phyloP scores from a whole-genome alignment of 768 basidiomycete species.

The Thelephora ganbajun region DNA sequence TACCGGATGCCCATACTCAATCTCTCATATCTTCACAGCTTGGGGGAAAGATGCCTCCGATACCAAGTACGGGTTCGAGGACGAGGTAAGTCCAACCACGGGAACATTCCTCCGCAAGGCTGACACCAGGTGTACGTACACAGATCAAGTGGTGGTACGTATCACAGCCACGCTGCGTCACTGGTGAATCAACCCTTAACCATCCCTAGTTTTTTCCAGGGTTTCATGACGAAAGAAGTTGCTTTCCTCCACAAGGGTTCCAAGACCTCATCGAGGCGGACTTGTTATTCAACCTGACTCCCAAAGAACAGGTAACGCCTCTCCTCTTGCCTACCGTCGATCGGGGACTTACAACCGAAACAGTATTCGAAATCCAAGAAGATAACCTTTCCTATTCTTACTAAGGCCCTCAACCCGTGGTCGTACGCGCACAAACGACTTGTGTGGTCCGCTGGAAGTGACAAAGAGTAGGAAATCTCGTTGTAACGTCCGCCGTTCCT shows the following conservation, averaged over 20 bases:
- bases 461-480: slow-evolving; percentile 12
- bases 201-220: slow-evolving; percentile 46
- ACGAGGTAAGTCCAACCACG: slow-evolving; percentile 29
- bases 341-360: neutral
- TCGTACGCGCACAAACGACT: slow-evolving; percentile 15
- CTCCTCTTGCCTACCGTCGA: neutral
- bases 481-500: neutral
- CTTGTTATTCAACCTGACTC: slow-evolving; percentile 70
- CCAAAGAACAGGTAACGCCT: slow-evolving; percentile 50
- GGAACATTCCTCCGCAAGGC: neutral
- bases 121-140: neutral
- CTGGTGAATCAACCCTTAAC: neutral
- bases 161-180: neutral
- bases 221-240: slow-evolving; percentile 65
- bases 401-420: slow-evolving; percentile 12
- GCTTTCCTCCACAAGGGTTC: slow-evolving; percentile 66
- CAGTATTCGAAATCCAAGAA: slow-evolving; percentile 25
- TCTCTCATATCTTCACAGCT: slow-evolving; percentile 8
- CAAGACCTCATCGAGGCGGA: slow-evolving; percentile 73
- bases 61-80: slow-evolving; percentile 68
- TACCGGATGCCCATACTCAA: neutral
- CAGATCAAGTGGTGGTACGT: slow-evolving; percentile 19
- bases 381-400: slow-evolving; percentile 13
- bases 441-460: slow-evolving; percentile 12
- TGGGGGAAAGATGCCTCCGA: slow-evolving; percentile 23